Evolutionary conservation across 2,329 filamentous ascomycete species (phyloP).

Genomic region (Colletotrichum sp.): DNA sequence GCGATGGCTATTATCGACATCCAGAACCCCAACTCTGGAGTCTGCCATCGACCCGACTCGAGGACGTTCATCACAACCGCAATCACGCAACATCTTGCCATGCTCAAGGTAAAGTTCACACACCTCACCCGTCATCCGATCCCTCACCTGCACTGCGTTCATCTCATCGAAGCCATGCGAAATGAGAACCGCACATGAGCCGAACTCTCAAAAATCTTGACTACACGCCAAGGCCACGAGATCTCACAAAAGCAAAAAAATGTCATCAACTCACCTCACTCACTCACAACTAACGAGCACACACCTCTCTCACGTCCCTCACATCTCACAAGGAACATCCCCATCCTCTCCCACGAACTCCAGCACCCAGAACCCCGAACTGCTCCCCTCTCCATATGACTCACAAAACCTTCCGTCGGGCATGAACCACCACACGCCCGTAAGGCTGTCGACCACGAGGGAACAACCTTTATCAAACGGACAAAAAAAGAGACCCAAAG

Average conservation of each 20-base stretch:
- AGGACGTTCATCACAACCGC: neutral
- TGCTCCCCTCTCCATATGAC: neutral
- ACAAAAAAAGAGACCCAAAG: neutral
- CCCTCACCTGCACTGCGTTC: neutral
- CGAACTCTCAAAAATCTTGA: neutral
- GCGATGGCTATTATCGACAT: fast-evolving
- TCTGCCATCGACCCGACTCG: neutral
- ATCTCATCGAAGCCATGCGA: neutral
- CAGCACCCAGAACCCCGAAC: neutral
- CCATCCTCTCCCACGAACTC: neutral
- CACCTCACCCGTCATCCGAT: neutral
- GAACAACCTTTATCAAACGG: neutral
- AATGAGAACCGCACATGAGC: neutral
- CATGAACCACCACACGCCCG: neutral
- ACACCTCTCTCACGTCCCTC: neutral
- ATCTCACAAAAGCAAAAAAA: neutral
- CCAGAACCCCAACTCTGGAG: neutral
- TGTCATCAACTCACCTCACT: neutral
- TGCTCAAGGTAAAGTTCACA: neutral
- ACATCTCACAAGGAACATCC: neutral
- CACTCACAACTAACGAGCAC: neutral
- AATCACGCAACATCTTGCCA: neutral
- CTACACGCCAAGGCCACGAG: neutral
- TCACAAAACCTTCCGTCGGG: neutral
- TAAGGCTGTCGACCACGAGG: neutral